Conservation (phyloP, 176 grass and related monocot species). For the Musa schizocarpa region DNA sequence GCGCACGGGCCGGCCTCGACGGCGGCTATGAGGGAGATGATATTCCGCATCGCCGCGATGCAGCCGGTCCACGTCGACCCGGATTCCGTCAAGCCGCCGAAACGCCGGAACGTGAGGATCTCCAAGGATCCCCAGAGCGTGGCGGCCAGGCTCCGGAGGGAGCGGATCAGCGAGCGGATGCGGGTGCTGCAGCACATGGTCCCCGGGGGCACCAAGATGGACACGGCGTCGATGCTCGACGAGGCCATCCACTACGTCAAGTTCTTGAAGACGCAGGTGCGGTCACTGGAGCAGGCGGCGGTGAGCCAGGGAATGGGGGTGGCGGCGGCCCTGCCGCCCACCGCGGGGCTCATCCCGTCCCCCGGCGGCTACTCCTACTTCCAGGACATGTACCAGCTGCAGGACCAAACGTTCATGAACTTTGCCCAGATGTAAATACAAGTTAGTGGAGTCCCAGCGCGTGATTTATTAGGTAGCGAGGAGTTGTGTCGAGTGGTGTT, state of each 20-base stretch:
- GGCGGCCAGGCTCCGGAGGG: slow-evolving; percentile 80
- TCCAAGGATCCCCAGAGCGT: slow-evolving; percentile 98
- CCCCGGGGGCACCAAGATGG: slow-evolving; percentile 93
- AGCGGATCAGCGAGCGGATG: slow-evolving; percentile 98
- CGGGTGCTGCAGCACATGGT: slow-evolving; percentile 84
- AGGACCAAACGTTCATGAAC: not conserved
- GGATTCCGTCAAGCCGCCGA: slow-evolving; percentile 63
- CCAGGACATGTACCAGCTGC: not conserved
- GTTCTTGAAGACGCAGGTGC: slow-evolving; percentile 93
- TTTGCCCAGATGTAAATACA: too few species aligned
- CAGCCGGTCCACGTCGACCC: slow-evolving; percentile 82
- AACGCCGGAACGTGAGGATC: slow-evolving; percentile 82
- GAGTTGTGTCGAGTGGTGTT: not conserved
- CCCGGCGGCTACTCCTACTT: not conserved
- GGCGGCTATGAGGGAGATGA: slow-evolving; percentile 73
- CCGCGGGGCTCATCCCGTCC: not conserved
- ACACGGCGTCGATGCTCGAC: slow-evolving; percentile 94
- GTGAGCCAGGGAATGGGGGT: slow-evolving; percentile 16
- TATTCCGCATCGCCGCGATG: slow-evolving; percentile 88
- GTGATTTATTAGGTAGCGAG: not conserved
- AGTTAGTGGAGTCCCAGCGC: not conserved
- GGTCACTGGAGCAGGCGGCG: slow-evolving; percentile 60
- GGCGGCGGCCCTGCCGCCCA: not conserved
- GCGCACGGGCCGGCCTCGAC: not conserved
- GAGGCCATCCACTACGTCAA: slow-evolving; percentile 98